These are phyloP conservation scores for Naganishia kalamii DNA, from an alignment of 768 basidiomycete genomes.

Conservation along the genomic window DNA sequence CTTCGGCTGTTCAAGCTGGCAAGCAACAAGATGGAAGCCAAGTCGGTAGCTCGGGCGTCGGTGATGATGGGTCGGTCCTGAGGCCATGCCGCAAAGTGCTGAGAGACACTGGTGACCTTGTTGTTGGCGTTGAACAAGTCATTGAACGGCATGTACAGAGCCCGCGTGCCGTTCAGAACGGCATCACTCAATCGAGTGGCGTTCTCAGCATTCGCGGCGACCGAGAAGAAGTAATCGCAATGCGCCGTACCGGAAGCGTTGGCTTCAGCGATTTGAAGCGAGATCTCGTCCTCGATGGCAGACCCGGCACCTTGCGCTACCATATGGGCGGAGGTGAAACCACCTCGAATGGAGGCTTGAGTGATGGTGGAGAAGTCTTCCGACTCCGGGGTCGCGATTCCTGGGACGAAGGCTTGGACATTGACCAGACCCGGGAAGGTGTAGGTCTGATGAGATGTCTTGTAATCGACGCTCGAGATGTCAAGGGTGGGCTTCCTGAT, in stretches of 20 bases:
- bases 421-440: constrained; percentile 89
- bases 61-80: constrained; percentile 86
- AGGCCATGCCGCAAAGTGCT: constrained; percentile 86
- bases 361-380: constrained; percentile 63
- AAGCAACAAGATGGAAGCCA: constrained; percentile 85
- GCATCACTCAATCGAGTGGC: constrained; percentile 57
- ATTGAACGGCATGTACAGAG: constrained; percentile 77
- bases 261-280: constrained; percentile 63
- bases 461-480: constrained; percentile 83
- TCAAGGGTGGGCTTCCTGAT: constrained; percentile 72
- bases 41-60: constrained; percentile 81
- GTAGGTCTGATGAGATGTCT: constrained; percentile 84
- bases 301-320: constrained; percentile 63
- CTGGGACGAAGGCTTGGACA: constrained; percentile 77
- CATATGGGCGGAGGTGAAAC: constrained; percentile 79
- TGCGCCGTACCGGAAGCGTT: constrained; percentile 63
- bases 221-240: constrained; percentile 79
- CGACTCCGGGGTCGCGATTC: constrained; percentile 54
- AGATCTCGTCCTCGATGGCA: constrained; percentile 60
- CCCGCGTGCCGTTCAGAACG: constrained; percentile 69
- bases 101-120: constrained; percentile 68
- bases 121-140: constrained; percentile 44
- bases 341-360: constrained; percentile 75
- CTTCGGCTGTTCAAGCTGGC: constrained; percentile 86
- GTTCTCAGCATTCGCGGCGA: constrained; percentile 69